Base-by-base conservation (phyloP, 768 basidiomycete genomes). In the Russula vinacea region DNA sequence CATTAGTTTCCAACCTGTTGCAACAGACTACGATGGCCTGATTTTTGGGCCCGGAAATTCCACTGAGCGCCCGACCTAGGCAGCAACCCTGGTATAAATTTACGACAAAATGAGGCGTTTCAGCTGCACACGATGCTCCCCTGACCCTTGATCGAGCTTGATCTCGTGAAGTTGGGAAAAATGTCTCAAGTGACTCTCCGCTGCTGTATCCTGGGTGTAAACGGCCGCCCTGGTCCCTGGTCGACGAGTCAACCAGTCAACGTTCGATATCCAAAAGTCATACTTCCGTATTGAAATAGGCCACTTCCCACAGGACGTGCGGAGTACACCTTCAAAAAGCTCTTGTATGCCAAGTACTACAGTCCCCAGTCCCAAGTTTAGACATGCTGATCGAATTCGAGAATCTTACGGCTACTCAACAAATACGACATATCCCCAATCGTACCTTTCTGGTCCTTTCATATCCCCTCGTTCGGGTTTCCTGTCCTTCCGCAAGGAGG, bases 391-490 rank as follows among this genome's bases (percentile, higher is more conserved):
- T 11, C 6, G 16, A 11, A 19, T 37, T 37, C 19, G 22, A 29
- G 35, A 55, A 39, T 29, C 44, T 24, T 26, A 9, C 53, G 9
- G 19, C 44, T 47, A 5, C 24, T n/a, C 17, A 37, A n/a, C 11
- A 6, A 16, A 54, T 16, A 29, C 44, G 26, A 24, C 37, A 6
- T 40, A 62, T 26, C 42, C 35, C 44, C 42, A 35, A 55, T 39
- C 32, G 45, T 37, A 47, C 37, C 11, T 32, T n/a, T n/a, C n/a
- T n/a, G n/a, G n/a, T n/a, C n/a, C n/a, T n/a, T 56, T 62, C 44
- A 49, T 49, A 49, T 55, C 6, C 22, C 35, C 60, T 26, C 26
- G 40, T 53, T 60, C 40, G n/a, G 51, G 39, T 29, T 22, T 22
- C 9, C 45, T 47, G 8, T 10, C 33, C 5, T 11, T 5, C 22